Evolutionary conservation across 169 alveolate species (phyloP).

Genomic region (Plasmodium inui): DNA sequence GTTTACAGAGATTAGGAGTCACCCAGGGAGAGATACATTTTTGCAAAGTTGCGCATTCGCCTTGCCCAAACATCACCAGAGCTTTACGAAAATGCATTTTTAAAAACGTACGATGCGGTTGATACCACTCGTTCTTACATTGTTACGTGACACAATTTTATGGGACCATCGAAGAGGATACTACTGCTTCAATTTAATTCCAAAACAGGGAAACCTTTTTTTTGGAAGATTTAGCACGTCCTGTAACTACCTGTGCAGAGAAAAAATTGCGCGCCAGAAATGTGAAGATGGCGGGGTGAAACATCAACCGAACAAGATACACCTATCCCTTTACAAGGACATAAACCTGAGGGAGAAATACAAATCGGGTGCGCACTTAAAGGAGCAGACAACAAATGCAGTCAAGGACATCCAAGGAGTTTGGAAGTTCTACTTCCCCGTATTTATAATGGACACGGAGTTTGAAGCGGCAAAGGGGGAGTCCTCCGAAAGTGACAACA

Average conservation of each 20-base stretch:
- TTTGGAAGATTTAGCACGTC: neutral
- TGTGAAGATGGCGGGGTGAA: neutral
- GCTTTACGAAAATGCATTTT: conserved; percentile 19
- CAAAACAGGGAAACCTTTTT: neutral
- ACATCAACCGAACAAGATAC: neutral
- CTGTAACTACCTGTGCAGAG: neutral
- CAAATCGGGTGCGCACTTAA: neutral
- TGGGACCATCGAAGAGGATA: conserved; percentile 16
- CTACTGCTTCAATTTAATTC: conserved; percentile 14
- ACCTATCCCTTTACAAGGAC: conserved; percentile 5
- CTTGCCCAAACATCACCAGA: neutral
- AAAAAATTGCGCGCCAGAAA: neutral
- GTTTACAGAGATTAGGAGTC: neutral
- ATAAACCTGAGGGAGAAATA: neutral
- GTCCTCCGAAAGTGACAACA: neutral
- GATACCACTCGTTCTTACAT: conserved; percentile 12
- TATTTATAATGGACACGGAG: conserved; percentile 57
- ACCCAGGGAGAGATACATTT: neutral
- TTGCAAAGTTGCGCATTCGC: neutral
- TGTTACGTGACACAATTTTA: conserved; percentile 11
- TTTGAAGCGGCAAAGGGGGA: conserved; percentile 51
- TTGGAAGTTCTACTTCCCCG: conserved; percentile 72
- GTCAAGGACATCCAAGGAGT: conserved; percentile 73
- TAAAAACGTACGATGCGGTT: conserved; percentile 42
- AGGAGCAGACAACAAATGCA: conserved; percentile 20